Base-by-base conservation (phyloP, 2,329 filamentous ascomycete species). In the Malbranchea cinnamomea region DNA sequence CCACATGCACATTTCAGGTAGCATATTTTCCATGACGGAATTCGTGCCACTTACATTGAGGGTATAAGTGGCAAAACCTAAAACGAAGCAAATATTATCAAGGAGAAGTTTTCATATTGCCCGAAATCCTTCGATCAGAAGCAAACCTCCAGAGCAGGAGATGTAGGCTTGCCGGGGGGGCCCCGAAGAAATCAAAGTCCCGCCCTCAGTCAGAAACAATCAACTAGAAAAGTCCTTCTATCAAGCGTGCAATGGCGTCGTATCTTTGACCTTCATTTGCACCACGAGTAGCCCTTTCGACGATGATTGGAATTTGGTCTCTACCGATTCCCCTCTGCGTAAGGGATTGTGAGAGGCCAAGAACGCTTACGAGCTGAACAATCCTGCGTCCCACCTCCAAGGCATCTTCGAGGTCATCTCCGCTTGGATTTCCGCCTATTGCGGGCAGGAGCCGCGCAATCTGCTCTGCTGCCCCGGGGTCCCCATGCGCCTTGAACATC, bases 241-340 rank as follows among this genome's bases (percentile, higher is more conserved):
- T 16, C 14, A 28, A 14, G 7, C 26, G 6, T 16, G 7, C 15
- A n/a, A 28, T 12, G 14, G 12, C 26, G 26, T 28, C 26, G 18
- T 28, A 28, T 12, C 5, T 17, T 6, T 11, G 12, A 6, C 26
- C 26, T 13, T 17, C 14, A 6, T 6, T 23, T 34, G 40, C 30
- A 8, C 38, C 40, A 14, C 41, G 38, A 10, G 37, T 42, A 2
- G 42, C 42, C 19, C 40, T 29, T 19, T 22, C 23, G 7, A 37
- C 31, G 25, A 46, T 46, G 17, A 36, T 35, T 21, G 40, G 35
- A 8, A 45, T 7, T 30, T 44, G 36, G 21, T 44, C 41, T 22
- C 31, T 39, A 2, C 35, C 34, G n/a, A 46, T 41, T 3, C 42
- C 40, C 20, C 26, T 36, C 15, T 43, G 37, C 5, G 38, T 41